These are phyloP conservation scores for Sporodiniella umbellata DNA, from an alignment of 371 early-diverging fungal species.

Conservation along the genomic window DNA sequence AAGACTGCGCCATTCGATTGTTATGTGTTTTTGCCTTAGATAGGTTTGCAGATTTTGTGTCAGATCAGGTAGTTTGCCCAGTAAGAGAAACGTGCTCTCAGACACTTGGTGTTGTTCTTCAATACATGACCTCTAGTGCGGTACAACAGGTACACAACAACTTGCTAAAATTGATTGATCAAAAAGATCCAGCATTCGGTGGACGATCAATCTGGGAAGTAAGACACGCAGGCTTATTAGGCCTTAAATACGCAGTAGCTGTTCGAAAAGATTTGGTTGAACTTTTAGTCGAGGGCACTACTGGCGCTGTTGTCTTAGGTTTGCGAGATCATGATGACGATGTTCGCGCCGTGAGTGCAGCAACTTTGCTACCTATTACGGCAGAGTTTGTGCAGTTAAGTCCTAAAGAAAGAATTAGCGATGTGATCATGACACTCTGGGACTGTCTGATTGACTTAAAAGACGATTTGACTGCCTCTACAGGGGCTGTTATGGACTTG, in stretches of 20 bases:
- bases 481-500: constrained; percentile 91
- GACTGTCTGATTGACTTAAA: constrained; percentile 76
- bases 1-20: constrained; percentile 85
- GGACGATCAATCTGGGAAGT: constrained; percentile 83
- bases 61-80: constrained; percentile 93
- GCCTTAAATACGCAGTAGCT: constrained; percentile 93
- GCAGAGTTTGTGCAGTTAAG: constrained; percentile 71
- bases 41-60: constrained; percentile 95
- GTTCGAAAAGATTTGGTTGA: constrained; percentile 84
- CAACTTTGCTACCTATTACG: constrained; percentile 86
- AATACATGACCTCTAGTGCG: constrained; percentile 58
- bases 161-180: constrained; percentile 58
- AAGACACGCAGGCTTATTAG: constrained; percentile 91
- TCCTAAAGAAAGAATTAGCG: constrained; percentile 57
- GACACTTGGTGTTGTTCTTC: constrained; percentile 82
- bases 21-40: constrained; percentile 93
- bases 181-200: constrained; percentile 46
- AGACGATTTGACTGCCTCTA: constrained; percentile 93
- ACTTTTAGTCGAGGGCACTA: constrained; percentile 60
- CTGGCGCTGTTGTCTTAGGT: constrained; percentile 54
- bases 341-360: constrained; percentile 89
- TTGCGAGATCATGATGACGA: constrained; percentile 88
- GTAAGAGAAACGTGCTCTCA: constrained; percentile 96
- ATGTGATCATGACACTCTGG: constrained; percentile 82
- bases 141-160: constrained; percentile 55